phyloP scores from a whole-genome alignment of 768 basidiomycete species.

The Leccinum incarnatum region DNA sequence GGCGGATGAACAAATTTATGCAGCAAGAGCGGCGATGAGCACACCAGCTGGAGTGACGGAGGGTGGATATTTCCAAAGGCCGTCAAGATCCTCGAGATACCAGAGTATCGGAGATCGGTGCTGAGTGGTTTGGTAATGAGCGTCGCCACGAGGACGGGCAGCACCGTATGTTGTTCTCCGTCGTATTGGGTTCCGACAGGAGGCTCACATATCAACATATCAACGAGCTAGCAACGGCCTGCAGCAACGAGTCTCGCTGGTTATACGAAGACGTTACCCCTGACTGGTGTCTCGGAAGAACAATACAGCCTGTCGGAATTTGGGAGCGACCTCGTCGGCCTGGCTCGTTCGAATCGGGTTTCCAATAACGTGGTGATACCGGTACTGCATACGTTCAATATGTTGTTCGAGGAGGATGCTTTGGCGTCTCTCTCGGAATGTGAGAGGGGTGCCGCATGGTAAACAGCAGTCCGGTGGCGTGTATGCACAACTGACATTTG shows the following conservation, averaged over 20 bases:
- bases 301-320: conserved; percentile 52
- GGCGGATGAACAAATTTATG: conserved; percentile 4
- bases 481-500: conserved; percentile 7
- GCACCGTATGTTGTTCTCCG: conserved; percentile 57
- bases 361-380: conserved; percentile 82
- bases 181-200: conserved; percentile 5
- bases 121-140: conserved; percentile 75
- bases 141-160: conserved; percentile 79
- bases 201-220: conserved; percentile 17
- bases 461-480: conserved; percentile 26
- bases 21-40: conserved; percentile 35
- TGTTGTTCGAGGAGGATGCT: conserved; percentile 68
- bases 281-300: conserved; percentile 25
- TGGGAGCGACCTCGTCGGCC: conserved; percentile 53
- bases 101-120: conserved; percentile 57
- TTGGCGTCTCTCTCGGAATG: conserved; percentile 49
- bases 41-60: conserved; percentile 63
- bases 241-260: conserved; percentile 57
- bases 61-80: conserved; percentile 73
- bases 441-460: conserved; percentile 52
- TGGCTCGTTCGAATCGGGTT: conserved; percentile 50
- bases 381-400: conserved; percentile 68
- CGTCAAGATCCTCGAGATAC: conserved; percentile 60
- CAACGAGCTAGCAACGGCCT: conserved; percentile 58
- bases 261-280: conserved; percentile 55